Percentiles rank a stretch among this genome's conserved stretches.
phyloP scores from a whole-genome alignment of 2,329 filamentous ascomycete genomes.

The Aspergillus chevalieri region DNA sequence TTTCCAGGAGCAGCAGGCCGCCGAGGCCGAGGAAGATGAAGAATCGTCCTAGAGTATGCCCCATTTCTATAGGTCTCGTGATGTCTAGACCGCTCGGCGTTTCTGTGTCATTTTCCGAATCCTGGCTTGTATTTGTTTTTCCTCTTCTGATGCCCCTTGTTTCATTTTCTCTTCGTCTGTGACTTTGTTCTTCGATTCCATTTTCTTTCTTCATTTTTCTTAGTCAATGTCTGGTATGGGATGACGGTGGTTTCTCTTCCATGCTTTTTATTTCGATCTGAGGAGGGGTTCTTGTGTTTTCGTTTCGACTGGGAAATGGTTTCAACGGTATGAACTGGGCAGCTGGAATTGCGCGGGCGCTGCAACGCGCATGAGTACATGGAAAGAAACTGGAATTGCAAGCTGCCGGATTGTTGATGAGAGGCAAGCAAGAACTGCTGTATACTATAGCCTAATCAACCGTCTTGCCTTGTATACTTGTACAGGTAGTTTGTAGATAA shows the following conservation, averaged over 20 bases:
- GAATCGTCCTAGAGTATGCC: slow-evolving; percentile 29
- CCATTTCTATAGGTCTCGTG: slow-evolving; percentile 15
- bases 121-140: not conserved
- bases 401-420: slow-evolving; percentile 12
- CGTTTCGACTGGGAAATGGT: slow-evolving; percentile 22
- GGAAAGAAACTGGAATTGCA: slow-evolving; percentile 10
- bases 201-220: slow-evolving; percentile 22
- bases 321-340: slow-evolving; percentile 20
- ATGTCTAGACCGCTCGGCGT: slow-evolving; percentile 28
- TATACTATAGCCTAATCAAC: slow-evolving; percentile 24
- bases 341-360: slow-evolving; percentile 11
- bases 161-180: slow-evolving; percentile 16
- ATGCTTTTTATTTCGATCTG: slow-evolving; percentile 17
- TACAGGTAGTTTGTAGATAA: not conserved
- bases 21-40: slow-evolving; percentile 55
- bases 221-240: slow-evolving; percentile 26
- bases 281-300: slow-evolving; percentile 18
- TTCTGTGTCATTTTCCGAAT: slow-evolving; percentile 26
- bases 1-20: slow-evolving; percentile 40
- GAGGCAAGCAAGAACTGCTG: slow-evolving; percentile 18
- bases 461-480: slow-evolving; percentile 6
- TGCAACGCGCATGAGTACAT: not conserved
- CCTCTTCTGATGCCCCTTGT: not conserved
- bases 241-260: slow-evolving; percentile 25
- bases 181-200: slow-evolving; percentile 23